phyloP scores from a whole-genome alignment of 176 grass and related monocot genomes.

The Pharus latifolius region DNA sequence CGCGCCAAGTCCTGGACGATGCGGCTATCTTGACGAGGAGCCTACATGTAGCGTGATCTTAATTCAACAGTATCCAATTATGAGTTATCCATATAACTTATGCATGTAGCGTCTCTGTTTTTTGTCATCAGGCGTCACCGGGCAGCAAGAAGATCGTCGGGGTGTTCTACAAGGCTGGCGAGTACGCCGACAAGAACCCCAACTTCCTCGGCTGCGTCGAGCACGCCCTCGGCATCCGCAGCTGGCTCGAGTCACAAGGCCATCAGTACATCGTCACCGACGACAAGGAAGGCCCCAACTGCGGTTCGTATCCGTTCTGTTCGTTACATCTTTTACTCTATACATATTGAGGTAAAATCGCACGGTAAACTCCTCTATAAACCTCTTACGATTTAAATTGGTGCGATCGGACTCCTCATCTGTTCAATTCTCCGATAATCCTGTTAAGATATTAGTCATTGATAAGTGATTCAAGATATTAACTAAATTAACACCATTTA shows the following conservation, averaged over 20 bases:
- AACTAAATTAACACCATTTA: too few species aligned
- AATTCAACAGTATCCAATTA: too few species aligned
- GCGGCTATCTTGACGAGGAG: background rate
- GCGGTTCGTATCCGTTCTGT: slow-evolving; percentile 27
- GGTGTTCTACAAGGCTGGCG: slow-evolving; percentile 76
- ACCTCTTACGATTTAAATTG: too few species aligned
- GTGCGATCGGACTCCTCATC: too few species aligned
- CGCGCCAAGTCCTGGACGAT: too few species aligned
- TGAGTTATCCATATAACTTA: too few species aligned
- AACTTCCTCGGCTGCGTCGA: slow-evolving; percentile 71
- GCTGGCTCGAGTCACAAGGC: slow-evolving; percentile 68
- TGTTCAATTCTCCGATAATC: too few species aligned
- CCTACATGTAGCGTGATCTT: background rate
- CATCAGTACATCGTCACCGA: slow-evolving; percentile 79
- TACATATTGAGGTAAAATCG: background rate
- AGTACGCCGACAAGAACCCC: slow-evolving; percentile 53
- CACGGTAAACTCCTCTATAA: too few species aligned
- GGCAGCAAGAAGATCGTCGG: slow-evolving; percentile 83
- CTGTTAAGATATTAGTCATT: too few species aligned
- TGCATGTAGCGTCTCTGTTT: background rate
- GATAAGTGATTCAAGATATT: too few species aligned
- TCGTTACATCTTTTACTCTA: background rate
- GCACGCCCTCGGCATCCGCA: slow-evolving; percentile 45
- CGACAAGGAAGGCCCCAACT: slow-evolving; percentile 77
- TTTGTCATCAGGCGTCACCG: slow-evolving; percentile 27